phyloP scores from a whole-genome alignment of 768 basidiomycete genomes.

The Mycena pura region DNA sequence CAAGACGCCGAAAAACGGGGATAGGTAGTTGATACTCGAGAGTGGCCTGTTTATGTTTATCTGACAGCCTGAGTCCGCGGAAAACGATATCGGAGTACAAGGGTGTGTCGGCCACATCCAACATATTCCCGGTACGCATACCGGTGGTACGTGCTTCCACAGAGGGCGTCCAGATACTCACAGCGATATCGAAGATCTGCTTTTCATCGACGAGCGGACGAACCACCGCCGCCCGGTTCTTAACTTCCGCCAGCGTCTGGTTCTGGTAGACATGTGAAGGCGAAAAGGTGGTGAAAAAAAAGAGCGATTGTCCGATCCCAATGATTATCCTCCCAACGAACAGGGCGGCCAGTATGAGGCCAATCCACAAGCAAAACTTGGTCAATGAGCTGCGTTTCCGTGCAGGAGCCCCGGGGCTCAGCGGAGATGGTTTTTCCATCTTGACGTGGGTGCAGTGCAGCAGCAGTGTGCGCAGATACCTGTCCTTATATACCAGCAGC shows the following conservation, averaged over 20 bases:
- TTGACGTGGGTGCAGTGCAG: neutral
- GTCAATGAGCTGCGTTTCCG: neutral
- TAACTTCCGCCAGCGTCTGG: conserved; percentile 16
- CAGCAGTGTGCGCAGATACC: too few species aligned
- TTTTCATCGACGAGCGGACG: conserved; percentile 22
- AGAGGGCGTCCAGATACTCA: conserved; percentile 20
- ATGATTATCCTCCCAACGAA: neutral
- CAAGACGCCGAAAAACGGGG: conserved; percentile 6
- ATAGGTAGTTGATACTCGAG: conserved; percentile 13
- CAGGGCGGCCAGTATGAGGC: neutral
- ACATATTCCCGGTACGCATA: neutral
- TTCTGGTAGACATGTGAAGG: conserved; percentile 18
- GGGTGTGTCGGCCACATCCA: conserved; percentile 2
- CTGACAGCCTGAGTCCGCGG: conserved; percentile 12
- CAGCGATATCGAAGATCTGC: conserved; percentile 22
- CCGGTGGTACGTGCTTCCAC: neutral
- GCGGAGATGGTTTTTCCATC: neutral
- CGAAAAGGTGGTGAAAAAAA: conserved; percentile 9
- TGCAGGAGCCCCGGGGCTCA: conserved; percentile 4
- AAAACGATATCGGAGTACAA: conserved; percentile 24
- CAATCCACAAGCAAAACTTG: conserved; percentile 8
- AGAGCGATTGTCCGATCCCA: conserved; percentile 1
- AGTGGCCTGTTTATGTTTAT: conserved; percentile 2
- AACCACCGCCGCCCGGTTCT: conserved; percentile 12
- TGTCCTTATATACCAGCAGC: too few species aligned